Percentiles rank a stretch among this genome's conserved stretches.
Conservation (phyloP, 1,284 basidiomycete species). For the Filobasidium uniguttulatum region DNA sequence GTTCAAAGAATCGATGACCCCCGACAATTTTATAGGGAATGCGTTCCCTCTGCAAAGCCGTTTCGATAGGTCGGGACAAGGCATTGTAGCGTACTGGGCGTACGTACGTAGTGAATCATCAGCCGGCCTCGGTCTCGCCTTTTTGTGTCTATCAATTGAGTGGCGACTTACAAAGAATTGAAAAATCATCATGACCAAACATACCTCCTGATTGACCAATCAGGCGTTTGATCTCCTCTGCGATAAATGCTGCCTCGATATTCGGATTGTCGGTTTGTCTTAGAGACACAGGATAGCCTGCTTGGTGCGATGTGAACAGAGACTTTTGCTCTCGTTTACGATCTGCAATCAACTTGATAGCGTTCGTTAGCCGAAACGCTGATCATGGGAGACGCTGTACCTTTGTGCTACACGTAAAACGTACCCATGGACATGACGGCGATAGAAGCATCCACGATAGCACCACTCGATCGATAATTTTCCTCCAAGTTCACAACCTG, state of each 20-base stretch:
- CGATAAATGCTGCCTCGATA: constrained; percentile 57
- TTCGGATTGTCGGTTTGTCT: constrained; percentile 28
- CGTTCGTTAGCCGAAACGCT: too few relatives aligned
- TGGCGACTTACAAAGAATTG: constrained; percentile 60
- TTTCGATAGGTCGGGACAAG: constrained; percentile 63
- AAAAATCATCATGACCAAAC: constrained; percentile 62
- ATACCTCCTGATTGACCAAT: constrained; percentile 59
- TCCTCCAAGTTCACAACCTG: constrained; percentile 64
- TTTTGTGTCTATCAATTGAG: too few relatives aligned
- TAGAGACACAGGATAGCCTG: constrained; percentile 45
- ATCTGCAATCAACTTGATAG: constrained; percentile 41
- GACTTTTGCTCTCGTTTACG: constrained; percentile 59
- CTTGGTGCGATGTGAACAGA: constrained; percentile 57
- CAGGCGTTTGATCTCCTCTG: constrained; percentile 63
- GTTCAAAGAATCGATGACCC: constrained; percentile 78
- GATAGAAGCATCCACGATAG: constrained; percentile 60
- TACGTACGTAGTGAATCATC: background rate
- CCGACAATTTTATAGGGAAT: constrained; percentile 67
- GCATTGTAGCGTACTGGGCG: constrained; percentile 65
- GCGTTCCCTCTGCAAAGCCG: constrained; percentile 57
- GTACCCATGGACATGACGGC: constrained; percentile 70
- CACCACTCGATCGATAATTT: constrained; percentile 73
- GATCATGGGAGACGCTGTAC: background rate
- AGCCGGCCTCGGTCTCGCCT: background rate
- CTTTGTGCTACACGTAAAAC: background rate